Percentiles rank a stretch among this genome's conserved stretches.
phyloP scores from a whole-genome alignment of 495 filamentous ascomycete genomes.

The Penicillium cosmopolitanum region DNA sequence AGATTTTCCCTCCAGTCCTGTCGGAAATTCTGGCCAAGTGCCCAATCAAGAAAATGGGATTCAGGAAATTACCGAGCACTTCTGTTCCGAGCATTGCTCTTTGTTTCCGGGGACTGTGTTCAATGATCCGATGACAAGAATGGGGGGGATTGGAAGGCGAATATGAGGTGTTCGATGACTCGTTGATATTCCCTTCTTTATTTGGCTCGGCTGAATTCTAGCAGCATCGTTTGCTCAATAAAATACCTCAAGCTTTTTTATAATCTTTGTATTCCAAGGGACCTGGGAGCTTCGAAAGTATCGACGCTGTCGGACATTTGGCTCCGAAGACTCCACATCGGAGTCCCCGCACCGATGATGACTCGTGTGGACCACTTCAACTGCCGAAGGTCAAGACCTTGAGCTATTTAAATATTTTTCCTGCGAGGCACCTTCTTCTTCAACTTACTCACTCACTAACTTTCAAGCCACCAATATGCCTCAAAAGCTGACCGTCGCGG shows the following conservation, averaged over 20 bases:
- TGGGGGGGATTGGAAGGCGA: not conserved
- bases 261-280: too few relatives aligned
- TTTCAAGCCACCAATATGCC: conserved; percentile 33
- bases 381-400: not conserved
- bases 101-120: conserved; percentile 12
- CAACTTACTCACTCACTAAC: not conserved
- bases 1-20: conserved; percentile 16
- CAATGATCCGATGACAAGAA: not conserved
- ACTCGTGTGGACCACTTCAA: conserved; percentile 1
- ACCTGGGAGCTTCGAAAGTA: not conserved
- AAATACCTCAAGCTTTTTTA: not conserved
- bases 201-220: conserved; percentile 23
- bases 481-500: conserved; percentile 67
- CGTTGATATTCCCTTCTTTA: conserved; percentile 17
- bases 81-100: conserved; percentile 13
- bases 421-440: not conserved
- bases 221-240: not conserved
- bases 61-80: not conserved
- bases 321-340: conserved; percentile 15
- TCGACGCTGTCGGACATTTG: conserved; percentile 7
- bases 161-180: conserved; percentile 8
- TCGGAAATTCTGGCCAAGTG: not conserved
- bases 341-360: conserved; percentile 11
- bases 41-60: not conserved
- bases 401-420: not conserved